Conservation (phyloP, 306 rosid species). For the Vigna unguiculata region DNA sequence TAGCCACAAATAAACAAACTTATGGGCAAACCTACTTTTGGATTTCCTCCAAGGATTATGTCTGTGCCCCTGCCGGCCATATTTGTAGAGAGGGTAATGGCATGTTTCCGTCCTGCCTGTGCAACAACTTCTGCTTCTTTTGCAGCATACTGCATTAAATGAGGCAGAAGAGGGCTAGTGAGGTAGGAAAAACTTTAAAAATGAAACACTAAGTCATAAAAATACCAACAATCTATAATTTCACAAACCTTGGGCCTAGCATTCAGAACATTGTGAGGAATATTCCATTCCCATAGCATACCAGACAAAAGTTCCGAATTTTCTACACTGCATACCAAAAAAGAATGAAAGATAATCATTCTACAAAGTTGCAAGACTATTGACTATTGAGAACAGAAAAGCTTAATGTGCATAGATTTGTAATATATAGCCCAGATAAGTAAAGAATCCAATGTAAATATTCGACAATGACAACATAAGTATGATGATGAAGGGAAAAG, state of each 20-base stretch:
- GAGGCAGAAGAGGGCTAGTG: neutral
- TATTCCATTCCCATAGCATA: constrained; percentile 75
- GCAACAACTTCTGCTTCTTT: constrained; percentile 96
- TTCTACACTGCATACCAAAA: constrained; percentile 76
- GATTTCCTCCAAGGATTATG: constrained; percentile 99
- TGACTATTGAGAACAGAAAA: constrained; percentile 13
- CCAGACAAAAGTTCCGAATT: constrained; percentile 89
- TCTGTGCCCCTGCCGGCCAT: constrained; percentile 99
- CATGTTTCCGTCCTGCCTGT: constrained; percentile 93
- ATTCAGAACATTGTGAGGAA: constrained; percentile 94
- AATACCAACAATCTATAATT: constrained; percentile 34
- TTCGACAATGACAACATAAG: constrained; percentile 16
- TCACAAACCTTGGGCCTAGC: constrained; percentile 92
- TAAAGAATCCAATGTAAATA: constrained; percentile 25
- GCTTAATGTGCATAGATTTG: constrained; percentile 30
- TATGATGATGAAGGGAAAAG: neutral
- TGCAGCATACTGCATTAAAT: constrained; percentile 81
- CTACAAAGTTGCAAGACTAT: constrained; percentile 30
- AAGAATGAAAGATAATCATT: constrained; percentile 41
- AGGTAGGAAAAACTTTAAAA: constrained; percentile 28
- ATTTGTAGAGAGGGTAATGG: constrained; percentile 96
- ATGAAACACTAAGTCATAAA: constrained; percentile 16
- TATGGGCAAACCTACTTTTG: constrained; percentile 70
- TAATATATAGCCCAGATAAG: constrained; percentile 12
- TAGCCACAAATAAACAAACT: constrained; percentile 38